These are phyloP conservation scores for Haplographium delicatum DNA, from an alignment of 495 filamentous ascomycete species.

Conservation along the genomic window DNA sequence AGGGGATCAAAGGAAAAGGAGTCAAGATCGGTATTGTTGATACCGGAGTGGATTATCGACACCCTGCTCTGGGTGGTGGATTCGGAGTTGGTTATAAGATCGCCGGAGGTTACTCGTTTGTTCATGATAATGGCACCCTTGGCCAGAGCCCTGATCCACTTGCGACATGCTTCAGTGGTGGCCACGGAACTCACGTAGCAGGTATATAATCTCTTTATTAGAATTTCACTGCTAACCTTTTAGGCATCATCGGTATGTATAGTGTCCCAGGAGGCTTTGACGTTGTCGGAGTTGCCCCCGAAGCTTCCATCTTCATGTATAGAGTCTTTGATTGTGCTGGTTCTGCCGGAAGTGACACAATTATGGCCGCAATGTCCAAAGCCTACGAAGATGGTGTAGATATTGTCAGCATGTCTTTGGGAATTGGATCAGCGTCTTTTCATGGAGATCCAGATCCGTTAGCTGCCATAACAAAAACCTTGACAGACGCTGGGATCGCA, in stretches of 20 bases:
- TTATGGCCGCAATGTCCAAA: slow-evolving; percentile 36
- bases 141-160: slow-evolving; percentile 8
- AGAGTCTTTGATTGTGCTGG: slow-evolving; percentile 32
- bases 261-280: slow-evolving; percentile 23
- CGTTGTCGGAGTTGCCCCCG: slow-evolving; percentile 41
- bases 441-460: slow-evolving; percentile 19
- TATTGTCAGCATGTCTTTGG: slow-evolving; percentile 36
- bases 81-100: slow-evolving; percentile 41
- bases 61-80: slow-evolving; percentile 42
- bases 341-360: slow-evolving; percentile 27
- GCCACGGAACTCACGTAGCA: slow-evolving; percentile 39
- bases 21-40: slow-evolving; percentile 36
- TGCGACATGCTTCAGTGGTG: slow-evolving; percentile 30
- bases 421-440: slow-evolving; percentile 10
- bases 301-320: slow-evolving; percentile 40
- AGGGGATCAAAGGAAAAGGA: slow-evolving; percentile 30
- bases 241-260: slow-evolving; percentile 32
- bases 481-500: slow-evolving; percentile 24
- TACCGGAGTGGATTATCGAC: slow-evolving; percentile 43
- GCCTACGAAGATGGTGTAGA: slow-evolving; percentile 40
- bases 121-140: slow-evolving; percentile 24
- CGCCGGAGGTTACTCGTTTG: slow-evolving; percentile 34
- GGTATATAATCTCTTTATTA: slow-evolving; percentile 20
- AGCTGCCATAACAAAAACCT: slow-evolving; percentile 11
- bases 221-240: neutral